Conservation (phyloP, 2,329 filamentous ascomycete genomes). For the Penicillium hesseltinei region DNA sequence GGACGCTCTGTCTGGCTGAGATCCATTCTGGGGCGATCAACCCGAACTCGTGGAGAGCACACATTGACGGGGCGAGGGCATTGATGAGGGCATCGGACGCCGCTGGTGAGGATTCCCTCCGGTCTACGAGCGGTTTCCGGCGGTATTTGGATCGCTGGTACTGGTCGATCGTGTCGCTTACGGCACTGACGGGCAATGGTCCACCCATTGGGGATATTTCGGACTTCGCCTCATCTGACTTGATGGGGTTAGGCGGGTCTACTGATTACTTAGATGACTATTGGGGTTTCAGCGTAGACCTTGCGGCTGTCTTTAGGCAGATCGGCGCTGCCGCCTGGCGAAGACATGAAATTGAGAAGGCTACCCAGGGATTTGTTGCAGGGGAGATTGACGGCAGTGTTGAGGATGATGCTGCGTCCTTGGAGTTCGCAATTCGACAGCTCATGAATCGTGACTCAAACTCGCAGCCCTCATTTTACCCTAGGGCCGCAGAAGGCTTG, state of each 20-base stretch:
- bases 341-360: slow-evolving; percentile 21
- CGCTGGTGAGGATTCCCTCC: slow-evolving; percentile 21
- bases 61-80: slow-evolving; percentile 44
- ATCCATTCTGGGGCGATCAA: slow-evolving; percentile 44
- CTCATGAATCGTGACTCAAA: slow-evolving; percentile 35
- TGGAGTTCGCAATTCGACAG: slow-evolving; percentile 36
- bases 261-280: slow-evolving; percentile 45
- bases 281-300: slow-evolving; percentile 42
- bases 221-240: slow-evolving; percentile 17
- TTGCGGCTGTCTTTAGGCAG: slow-evolving; percentile 39
- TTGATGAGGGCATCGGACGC: slow-evolving; percentile 33
- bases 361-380: slow-evolving; percentile 12
- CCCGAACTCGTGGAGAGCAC: slow-evolving; percentile 43
- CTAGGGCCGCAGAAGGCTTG: slow-evolving; percentile 35
- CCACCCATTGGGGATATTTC: slow-evolving; percentile 33
- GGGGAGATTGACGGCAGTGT: slow-evolving; percentile 23
- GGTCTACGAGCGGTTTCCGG: slow-evolving; percentile 34
- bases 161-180: slow-evolving; percentile 43
- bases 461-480: slow-evolving; percentile 36
- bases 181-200: slow-evolving; percentile 41
- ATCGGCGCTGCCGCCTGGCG: slow-evolving; percentile 41
- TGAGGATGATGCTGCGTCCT: slow-evolving; percentile 30
- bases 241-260: slow-evolving; percentile 12
- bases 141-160: slow-evolving; percentile 44
- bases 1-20: slow-evolving; percentile 45